These are phyloP conservation scores for Rusavskia elegans DNA, from an alignment of 495 filamentous ascomycete genomes.

Conservation along the genomic window DNA sequence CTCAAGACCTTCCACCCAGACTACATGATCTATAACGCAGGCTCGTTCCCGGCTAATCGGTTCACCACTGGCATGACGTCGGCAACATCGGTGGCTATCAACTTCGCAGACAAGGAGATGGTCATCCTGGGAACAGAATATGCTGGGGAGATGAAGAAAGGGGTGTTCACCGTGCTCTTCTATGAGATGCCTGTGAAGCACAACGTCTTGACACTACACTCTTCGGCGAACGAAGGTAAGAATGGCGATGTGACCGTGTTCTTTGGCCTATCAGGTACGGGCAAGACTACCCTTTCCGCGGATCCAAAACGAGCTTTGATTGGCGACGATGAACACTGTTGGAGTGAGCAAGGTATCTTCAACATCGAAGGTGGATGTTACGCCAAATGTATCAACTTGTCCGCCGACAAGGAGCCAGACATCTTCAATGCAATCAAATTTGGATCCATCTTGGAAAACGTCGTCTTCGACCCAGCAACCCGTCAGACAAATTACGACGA, in stretches of 20 bases:
- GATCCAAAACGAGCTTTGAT: constrained; percentile 93
- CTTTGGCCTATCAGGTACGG: constrained; percentile 96
- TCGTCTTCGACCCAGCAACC: constrained; percentile 85
- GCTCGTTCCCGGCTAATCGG: constrained; percentile 94
- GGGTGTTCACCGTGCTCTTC: constrained; percentile 96
- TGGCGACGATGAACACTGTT: constrained; percentile 99
- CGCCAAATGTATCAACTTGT: constrained; percentile 96
- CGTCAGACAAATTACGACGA: constrained; percentile 93
- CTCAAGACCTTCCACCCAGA: constrained; percentile 94
- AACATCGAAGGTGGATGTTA: constrained; percentile 99
- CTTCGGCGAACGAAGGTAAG: constrained; percentile 80
- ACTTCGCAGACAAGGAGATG: constrained; percentile 87
- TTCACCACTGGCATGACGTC: constrained; percentile 98
- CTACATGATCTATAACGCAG: constrained; percentile 99
- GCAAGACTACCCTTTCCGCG: constrained; percentile 95
- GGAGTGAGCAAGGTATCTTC: constrained; percentile 92
- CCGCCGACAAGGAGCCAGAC: constrained; percentile 96
- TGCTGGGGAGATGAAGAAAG: constrained; percentile 99
- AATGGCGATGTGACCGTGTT: constrained; percentile 91
- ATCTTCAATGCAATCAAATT: constrained; percentile 94
- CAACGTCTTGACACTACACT: constrained; percentile 94
- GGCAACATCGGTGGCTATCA: constrained; percentile 71
- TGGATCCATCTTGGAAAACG: constrained; percentile 95
- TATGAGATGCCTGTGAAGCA: constrained; percentile 99
- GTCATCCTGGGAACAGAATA: constrained; percentile 99